Percentiles rank a stretch among this genome's conserved stretches.
phyloP scores from a whole-genome alignment of 2,329 filamentous ascomycete species.

The Beauveria medogensis region DNA sequence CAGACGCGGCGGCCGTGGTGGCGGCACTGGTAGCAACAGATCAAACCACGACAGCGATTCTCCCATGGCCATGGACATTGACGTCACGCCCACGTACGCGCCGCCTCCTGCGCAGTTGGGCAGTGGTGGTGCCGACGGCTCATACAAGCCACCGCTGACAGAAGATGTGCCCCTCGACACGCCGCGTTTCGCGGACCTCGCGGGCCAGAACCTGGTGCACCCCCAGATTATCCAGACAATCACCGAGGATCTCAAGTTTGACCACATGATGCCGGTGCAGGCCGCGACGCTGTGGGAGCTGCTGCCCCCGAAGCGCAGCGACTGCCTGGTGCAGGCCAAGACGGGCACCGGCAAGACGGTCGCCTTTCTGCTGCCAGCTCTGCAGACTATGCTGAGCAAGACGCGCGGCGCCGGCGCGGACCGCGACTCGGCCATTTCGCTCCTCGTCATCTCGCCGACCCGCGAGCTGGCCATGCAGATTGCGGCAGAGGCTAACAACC shows the following conservation, averaged over 20 bases:
- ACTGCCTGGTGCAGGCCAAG: slow-evolving; percentile 70
- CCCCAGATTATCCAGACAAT: slow-evolving; percentile 40
- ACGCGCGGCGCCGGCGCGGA: slow-evolving; percentile 20
- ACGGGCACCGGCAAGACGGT: slow-evolving; percentile 84
- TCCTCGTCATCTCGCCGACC: slow-evolving; percentile 62
- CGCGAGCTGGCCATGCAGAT: slow-evolving; percentile 66
- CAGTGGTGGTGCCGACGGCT: background rate
- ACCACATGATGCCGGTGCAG: slow-evolving; percentile 48
- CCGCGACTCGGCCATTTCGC: slow-evolving; percentile 37
- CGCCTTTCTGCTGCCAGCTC: slow-evolving; percentile 74
- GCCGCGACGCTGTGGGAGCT: slow-evolving; percentile 42
- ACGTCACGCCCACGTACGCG: background rate
- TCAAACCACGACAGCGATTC: background rate
- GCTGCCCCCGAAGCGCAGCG: slow-evolving; percentile 35
- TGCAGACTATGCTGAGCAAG: slow-evolving; percentile 61
- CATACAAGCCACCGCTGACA: slow-evolving; percentile 20
- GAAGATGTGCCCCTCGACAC: slow-evolving; percentile 34
- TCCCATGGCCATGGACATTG: slow-evolving; percentile 5
- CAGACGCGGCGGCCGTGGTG: slow-evolving; percentile 1
- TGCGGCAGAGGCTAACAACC: slow-evolving; percentile 58
- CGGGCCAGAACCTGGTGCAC: slow-evolving; percentile 33
- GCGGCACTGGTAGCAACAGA: background rate
- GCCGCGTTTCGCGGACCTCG: slow-evolving; percentile 38
- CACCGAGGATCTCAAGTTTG: slow-evolving; percentile 39
- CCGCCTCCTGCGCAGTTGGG: background rate